Percentiles rank a stretch among this genome's conserved stretches.
These are phyloP conservation scores for Pythium phragmiticola DNA, from an alignment of 352 stramenopile genomes.

Conservation along the genomic window DNA sequence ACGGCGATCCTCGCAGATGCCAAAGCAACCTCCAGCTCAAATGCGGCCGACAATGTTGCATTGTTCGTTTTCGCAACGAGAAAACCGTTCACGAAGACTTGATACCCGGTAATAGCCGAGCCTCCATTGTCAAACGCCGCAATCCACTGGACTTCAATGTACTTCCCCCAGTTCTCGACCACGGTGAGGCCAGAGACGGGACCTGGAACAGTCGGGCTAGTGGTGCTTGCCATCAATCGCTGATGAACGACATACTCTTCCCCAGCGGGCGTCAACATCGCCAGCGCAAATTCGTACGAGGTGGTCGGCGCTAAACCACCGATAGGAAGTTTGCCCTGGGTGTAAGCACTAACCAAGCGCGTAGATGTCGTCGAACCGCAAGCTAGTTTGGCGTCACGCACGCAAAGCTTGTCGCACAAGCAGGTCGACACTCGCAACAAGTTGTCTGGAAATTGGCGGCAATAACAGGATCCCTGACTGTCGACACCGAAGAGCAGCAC, in stretches of 20 bases:
- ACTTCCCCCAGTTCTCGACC: slow-evolving; percentile 27
- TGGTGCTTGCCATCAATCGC: slow-evolving; percentile 33
- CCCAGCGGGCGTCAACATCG: slow-evolving; percentile 28
- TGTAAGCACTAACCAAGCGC: slow-evolving; percentile 34
- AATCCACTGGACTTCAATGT: slow-evolving; percentile 51
- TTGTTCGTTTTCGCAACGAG: slow-evolving; percentile 27
- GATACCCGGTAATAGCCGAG: slow-evolving; percentile 32
- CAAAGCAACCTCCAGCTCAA: slow-evolving; percentile 19
- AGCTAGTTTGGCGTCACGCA: background rate
- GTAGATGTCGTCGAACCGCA: slow-evolving; percentile 13
- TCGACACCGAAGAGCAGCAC: slow-evolving; percentile 34
- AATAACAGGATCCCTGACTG: slow-evolving; percentile 38
- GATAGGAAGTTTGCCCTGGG: slow-evolving; percentile 33
- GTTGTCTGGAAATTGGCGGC: slow-evolving; percentile 25
- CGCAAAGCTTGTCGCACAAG: slow-evolving; percentile 24
- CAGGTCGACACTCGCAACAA: slow-evolving; percentile 9
- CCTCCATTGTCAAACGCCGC: slow-evolving; percentile 43
- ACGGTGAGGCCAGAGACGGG: slow-evolving; percentile 31
- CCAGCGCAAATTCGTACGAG: slow-evolving; percentile 39
- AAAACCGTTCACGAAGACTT: slow-evolving; percentile 49
- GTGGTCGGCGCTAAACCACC: slow-evolving; percentile 32
- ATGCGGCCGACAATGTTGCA: slow-evolving; percentile 24
- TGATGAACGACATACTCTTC: slow-evolving; percentile 36
- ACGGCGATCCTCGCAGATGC: slow-evolving; percentile 30
- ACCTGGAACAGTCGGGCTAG: slow-evolving; percentile 34